phyloP scores from a whole-genome alignment of 2,329 filamentous ascomycete genomes.

The Cordyceps cateniannulata region DNA sequence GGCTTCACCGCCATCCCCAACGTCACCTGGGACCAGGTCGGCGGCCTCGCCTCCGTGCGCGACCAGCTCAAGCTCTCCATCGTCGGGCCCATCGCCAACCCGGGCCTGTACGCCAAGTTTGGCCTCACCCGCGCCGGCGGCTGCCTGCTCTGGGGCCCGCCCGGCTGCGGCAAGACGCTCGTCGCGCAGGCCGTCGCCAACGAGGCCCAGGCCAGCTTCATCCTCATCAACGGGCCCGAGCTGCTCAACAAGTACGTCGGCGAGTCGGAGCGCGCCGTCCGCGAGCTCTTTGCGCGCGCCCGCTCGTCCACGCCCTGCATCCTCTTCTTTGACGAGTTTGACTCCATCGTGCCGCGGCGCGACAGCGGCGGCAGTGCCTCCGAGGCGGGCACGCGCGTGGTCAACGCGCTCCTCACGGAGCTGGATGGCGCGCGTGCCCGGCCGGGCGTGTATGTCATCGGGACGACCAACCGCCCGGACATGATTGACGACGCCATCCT shows the following conservation, averaged over 20 bases:
- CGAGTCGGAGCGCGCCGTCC: constrained; percentile 87
- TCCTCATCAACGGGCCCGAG: constrained; percentile 94
- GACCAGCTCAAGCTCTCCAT: constrained; percentile 79
- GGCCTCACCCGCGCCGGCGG: constrained; percentile 79
- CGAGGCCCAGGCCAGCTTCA: constrained; percentile 94
- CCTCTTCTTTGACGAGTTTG: constrained; percentile 96
- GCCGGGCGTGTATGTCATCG: constrained; percentile 86
- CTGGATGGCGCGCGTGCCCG: constrained; percentile 79
- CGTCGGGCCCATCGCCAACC: constrained; percentile 80
- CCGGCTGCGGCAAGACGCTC: constrained; percentile 93
- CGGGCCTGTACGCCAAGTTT: constrained; percentile 67
- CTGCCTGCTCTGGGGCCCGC: constrained; percentile 91
- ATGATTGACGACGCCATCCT: constrained; percentile 97
- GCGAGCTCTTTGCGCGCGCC: constrained; percentile 85
- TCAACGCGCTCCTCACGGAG: constrained; percentile 92
- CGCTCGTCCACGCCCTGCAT: constrained; percentile 84
- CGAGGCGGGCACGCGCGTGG: constrained; percentile 80
- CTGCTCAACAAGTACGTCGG: constrained; percentile 97
- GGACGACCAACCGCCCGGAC: constrained; percentile 89
- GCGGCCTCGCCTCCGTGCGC: constrained; percentile 72
- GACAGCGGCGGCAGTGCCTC: constrained; percentile 62
- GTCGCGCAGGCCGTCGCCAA: constrained; percentile 95
- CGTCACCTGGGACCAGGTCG: constrained; percentile 89
- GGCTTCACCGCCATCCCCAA: constrained; percentile 92
- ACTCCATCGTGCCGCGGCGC: constrained; percentile 81